A percentile compares a stretch with the other conserved stretches of the same genome.
These are phyloP conservation scores for Podaxis sp. DNA, from an alignment of 768 basidiomycete genomes.

Conservation along the genomic window DNA sequence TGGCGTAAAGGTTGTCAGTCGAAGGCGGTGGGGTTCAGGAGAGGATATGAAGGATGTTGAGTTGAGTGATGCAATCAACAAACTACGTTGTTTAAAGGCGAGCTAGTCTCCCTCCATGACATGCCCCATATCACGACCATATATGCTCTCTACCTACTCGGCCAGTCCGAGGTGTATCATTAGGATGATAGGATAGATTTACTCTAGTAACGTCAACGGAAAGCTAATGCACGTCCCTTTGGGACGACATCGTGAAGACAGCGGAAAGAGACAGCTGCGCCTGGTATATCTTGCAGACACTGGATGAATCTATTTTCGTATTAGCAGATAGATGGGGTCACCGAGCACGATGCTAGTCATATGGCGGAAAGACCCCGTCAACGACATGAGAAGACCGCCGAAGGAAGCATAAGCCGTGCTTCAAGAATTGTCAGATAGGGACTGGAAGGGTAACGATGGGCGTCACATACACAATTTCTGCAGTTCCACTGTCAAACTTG, in stretches of 20 bases:
- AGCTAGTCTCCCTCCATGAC: slow-evolving; percentile 15
- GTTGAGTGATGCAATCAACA: slow-evolving; percentile 37
- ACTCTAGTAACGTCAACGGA: neutral
- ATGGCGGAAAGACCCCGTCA: slow-evolving; percentile 90
- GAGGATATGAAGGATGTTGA: slow-evolving; percentile 29
- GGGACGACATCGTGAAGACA: slow-evolving; percentile 13
- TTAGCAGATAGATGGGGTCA: slow-evolving; percentile 85
- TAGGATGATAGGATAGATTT: slow-evolving; percentile 5
- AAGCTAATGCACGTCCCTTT: neutral
- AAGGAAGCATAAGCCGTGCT: slow-evolving; percentile 97
- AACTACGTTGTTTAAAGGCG: slow-evolving; percentile 37
- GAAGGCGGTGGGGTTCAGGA: slow-evolving; percentile 37
- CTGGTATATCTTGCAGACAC: neutral
- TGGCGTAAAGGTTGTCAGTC: slow-evolving; percentile 34
- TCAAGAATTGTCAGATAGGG: slow-evolving; percentile 13
- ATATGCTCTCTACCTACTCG: neutral
- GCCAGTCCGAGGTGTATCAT: slow-evolving; percentile 8
- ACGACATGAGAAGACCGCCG: slow-evolving; percentile 90
- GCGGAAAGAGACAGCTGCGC: neutral
- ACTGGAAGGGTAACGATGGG: neutral
- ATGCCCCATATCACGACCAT: neutral
- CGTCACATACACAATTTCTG: slow-evolving; percentile 75
- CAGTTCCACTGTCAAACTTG: slow-evolving; percentile 86
- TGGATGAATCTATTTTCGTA: slow-evolving; percentile 54
- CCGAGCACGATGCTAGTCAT: slow-evolving; percentile 90